Conservation (phyloP, 805 yeast species). For the Starmerella etchellsii region DNA sequence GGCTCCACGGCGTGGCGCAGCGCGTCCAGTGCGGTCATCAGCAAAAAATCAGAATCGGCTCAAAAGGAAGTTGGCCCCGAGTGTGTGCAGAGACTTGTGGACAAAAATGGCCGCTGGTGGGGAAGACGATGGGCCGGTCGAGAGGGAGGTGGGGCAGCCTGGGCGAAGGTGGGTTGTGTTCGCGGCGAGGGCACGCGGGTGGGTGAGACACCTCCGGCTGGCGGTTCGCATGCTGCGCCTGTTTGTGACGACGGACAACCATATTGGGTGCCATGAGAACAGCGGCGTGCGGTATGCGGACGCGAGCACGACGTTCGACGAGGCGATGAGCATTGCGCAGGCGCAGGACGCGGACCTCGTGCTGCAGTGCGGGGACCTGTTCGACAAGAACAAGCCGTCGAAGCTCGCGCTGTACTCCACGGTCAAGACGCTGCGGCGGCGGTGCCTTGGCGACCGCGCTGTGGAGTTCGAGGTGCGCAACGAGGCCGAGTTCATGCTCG, state of each 20-base stretch:
- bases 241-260: slow-evolving; percentile 86
- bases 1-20: slow-evolving; percentile 1
- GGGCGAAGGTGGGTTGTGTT: no score
- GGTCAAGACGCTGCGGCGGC: slow-evolving; percentile 50
- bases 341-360: slow-evolving; percentile 68
- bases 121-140: no score
- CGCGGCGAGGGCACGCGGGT: no score
- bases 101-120: no score
- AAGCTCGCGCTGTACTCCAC: slow-evolving; percentile 79
- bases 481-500: slow-evolving; percentile 49
- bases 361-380: slow-evolving; percentile 83
- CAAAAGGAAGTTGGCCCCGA: no score
- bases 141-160: no score
- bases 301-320: slow-evolving; percentile 76
- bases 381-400: slow-evolving; percentile 80
- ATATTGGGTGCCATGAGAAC: slow-evolving; percentile 82
- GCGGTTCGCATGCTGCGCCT: slow-evolving; percentile 29
- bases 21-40: not conserved
- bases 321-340: slow-evolving; percentile 60
- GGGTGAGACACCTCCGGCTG: no score
- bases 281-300: slow-evolving; percentile 89
- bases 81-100: no score
- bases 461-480: slow-evolving; percentile 72
- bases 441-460: slow-evolving; percentile 78
- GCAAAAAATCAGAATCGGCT: no score